Percentiles rank a stretch among this genome's conserved stretches.
These are phyloP conservation scores for Staphylotrichum longicolle DNA, from an alignment of 495 filamentous ascomycete genomes.

Conservation along the genomic window DNA sequence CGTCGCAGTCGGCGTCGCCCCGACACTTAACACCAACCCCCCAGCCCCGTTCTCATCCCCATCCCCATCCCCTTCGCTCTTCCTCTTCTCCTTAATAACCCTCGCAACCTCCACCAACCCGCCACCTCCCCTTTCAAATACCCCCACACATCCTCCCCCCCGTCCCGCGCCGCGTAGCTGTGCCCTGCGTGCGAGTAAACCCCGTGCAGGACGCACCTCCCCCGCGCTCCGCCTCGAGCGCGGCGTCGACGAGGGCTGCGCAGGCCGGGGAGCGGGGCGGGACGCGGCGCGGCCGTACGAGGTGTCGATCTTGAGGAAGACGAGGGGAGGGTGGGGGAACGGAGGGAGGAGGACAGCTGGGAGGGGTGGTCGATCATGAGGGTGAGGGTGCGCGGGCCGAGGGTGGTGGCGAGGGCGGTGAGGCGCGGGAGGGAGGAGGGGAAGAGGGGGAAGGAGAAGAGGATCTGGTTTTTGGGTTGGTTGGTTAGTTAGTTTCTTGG, in stretches of 20 bases:
- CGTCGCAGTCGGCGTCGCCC: constrained; percentile 77
- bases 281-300: constrained; percentile 72
- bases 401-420: constrained; percentile 44
- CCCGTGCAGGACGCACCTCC: constrained; percentile 54
- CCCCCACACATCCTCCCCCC: constrained; percentile 46
- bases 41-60: not conserved
- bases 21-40: constrained; percentile 64
- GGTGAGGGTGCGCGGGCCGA: constrained; percentile 55
- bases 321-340: constrained; percentile 43
- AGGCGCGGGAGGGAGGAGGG: constrained; percentile 61
- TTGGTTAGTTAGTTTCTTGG: not conserved
- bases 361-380: constrained; percentile 72
- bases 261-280: constrained; percentile 49
- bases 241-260: constrained; percentile 48
- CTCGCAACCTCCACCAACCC: constrained; percentile 52
- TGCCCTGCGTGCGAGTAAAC: constrained; percentile 80
- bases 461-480: constrained; percentile 46
- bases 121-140: constrained; percentile 61
- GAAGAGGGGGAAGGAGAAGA: constrained; percentile 74
- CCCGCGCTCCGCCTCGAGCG: constrained; percentile 41
- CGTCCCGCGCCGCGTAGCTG: constrained; percentile 54
- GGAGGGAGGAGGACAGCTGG: constrained; percentile 52
- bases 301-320: constrained; percentile 79
- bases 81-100: constrained; percentile 31
- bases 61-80: not conserved